A percentile compares a stretch with the other conserved stretches of the same genome.
Conservation (phyloP, 441 rosid genomes). For the Omphalea diandra region DNA sequence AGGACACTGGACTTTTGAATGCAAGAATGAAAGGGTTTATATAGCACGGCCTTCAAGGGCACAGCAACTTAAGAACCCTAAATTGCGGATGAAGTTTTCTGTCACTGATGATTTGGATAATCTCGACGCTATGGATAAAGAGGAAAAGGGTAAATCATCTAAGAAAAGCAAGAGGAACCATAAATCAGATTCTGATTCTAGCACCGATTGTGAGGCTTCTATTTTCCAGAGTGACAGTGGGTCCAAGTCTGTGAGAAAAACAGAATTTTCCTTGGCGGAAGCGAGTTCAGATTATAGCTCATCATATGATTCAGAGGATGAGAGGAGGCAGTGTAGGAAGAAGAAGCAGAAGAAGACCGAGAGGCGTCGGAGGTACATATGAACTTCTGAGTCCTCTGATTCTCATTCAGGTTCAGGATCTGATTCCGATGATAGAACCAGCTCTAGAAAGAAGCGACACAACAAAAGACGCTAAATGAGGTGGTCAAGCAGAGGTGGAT, state of each 20-base stretch:
- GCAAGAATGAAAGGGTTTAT: conserved; percentile 93
- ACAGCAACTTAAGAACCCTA: conserved; percentile 90
- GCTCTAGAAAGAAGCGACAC: conserved; percentile 66
- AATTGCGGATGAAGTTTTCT: conserved; percentile 58
- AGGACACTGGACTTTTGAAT: conserved; percentile 94
- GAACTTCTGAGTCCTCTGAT: conserved; percentile 80
- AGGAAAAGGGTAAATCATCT: conserved; percentile 40
- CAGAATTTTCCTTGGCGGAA: conserved; percentile 60
- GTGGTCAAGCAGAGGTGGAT: background rate
- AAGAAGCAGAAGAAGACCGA: conserved; percentile 67
- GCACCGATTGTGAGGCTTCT: conserved; percentile 84
- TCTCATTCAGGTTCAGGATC: conserved; percentile 69
- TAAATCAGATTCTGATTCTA: conserved; percentile 53
- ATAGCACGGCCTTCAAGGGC: conserved; percentile 87
- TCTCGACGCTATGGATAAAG: conserved; percentile 43
- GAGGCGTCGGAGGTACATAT: conserved; percentile 63
- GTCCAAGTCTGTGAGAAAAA: conserved; percentile 52
- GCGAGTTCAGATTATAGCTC: conserved; percentile 66
- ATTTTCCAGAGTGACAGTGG: conserved; percentile 84
- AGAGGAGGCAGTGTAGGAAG: conserved; percentile 55
- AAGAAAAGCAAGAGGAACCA: conserved; percentile 92
- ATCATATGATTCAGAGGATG: conserved; percentile 73
- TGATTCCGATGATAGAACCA: conserved; percentile 65
- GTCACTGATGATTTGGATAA: conserved; percentile 57
- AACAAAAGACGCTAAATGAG: conserved; percentile 49